Base-by-base conservation (phyloP, 1,284 basidiomycete species). In the Cryptococcus hybrid region DNA sequence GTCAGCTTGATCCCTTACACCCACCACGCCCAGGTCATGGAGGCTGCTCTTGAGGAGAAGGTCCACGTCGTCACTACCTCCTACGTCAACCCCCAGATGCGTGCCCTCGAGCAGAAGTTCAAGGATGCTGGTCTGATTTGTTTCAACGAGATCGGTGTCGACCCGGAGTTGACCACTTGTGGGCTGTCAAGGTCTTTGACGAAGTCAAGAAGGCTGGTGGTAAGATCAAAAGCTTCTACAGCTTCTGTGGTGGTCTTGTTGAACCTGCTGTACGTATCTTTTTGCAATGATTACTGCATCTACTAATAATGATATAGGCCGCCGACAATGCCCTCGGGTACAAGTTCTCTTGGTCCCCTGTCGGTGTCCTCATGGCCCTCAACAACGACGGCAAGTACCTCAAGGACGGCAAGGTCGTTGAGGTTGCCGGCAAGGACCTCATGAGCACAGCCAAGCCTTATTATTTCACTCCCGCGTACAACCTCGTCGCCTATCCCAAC, bases 271-370 rank as follows among this genome's bases (percentile, higher is more conserved):
- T 59, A 38, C 47, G 58, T 46, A 13, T 47, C 18, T 24, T n/a
- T 2, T 7, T n/a, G 34, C n/a, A 44, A 37, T n/a, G 3, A 30
- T 45, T n/a, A n/a, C n/a, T n/a, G n/a, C n/a, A 7, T 7, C 15
- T 49, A n/a, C 58, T 57, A 30, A 46, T 39, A 30, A 6, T 92
- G 70, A 86, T 30, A 6, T 24, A 63, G 61, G 74, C 88, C 67
- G 86, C 92, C 12, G 86, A 88, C 73, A 99, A 98, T 82, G 94
- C 96, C 7, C 88, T 99, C 60, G 95, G 96, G 35, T 99, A 98
- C 87, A 98, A 98, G 80, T 98, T 99, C 83, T 96, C 92, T 40
- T 99, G 96, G 96, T 96, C 93, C 2, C 92, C 93, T 36, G 89
- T 92, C 49, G 96, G 95, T 59, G 93, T 96, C 49, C 86, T 99